These are phyloP conservation scores for Irpex lacteus DNA, from an alignment of 1,284 basidiomycete genomes.

Conservation along the genomic window DNA sequence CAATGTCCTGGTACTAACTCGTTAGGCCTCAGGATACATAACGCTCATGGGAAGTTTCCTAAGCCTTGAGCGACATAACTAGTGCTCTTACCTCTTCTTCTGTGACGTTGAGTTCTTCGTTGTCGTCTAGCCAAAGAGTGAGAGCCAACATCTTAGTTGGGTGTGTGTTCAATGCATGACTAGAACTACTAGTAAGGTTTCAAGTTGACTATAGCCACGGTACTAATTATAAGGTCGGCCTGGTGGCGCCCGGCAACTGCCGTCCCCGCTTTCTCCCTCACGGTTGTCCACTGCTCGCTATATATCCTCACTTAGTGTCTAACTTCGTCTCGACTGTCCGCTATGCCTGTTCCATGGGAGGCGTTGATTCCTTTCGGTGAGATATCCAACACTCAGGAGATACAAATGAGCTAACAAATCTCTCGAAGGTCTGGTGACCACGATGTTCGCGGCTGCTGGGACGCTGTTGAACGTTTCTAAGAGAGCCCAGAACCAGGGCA, in stretches of 20 bases:
- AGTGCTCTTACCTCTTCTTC: too few species aligned
- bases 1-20: too few species aligned
- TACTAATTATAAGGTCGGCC: neutral
- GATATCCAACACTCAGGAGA: neutral
- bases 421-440: constrained; percentile 74
- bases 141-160: too few species aligned
- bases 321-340: neutral
- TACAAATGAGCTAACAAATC: neutral
- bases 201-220: neutral
- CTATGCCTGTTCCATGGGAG: constrained; percentile 94
- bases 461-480: constrained; percentile 80
- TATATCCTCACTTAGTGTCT: neutral
- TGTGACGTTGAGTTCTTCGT: too few species aligned
- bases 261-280: constrained; percentile 14
- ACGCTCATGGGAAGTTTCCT: too few species aligned
- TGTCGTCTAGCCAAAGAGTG: too few species aligned
- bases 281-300: neutral
- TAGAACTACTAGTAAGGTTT: too few species aligned
- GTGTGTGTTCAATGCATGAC: too few species aligned
- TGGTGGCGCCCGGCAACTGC: constrained; percentile 3
- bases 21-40: too few species aligned
- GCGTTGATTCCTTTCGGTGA: constrained; percentile 91
- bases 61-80: too few species aligned
- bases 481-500: constrained; percentile 82
- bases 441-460: constrained; percentile 87